Evolutionary conservation across 192 early-diverging fungal genomes (phyloP), one percentile per base, ranked within the genome.

Genomic region (Phlyctochytrium planicorne): DNA sequence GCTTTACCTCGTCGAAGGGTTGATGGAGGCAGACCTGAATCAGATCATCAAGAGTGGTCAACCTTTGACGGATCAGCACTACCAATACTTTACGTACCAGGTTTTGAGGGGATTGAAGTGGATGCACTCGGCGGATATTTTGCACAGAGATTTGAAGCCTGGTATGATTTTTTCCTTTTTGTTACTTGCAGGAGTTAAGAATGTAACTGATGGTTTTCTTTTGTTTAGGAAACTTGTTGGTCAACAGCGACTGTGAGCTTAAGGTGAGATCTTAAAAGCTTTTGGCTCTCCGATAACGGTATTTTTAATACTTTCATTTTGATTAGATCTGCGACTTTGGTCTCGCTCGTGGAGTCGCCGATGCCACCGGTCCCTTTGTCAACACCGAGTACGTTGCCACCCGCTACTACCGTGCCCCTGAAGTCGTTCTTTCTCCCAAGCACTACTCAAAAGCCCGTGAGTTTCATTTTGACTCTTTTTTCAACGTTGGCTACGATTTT

Each of bases 331-430:
- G 96, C 75, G 98, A 99, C 77, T 95, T 99, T 88, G 98, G 98
- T 27, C 79, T 99, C 33, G 98, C 98, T 2, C 89, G 98, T 63
- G 92, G 89, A 14, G 87, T 93, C 56, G 89, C 93, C 63, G 89
- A 91, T 52, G 90, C 89, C 34, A 80, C 82, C 57, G 91, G 94
- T 55, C 87, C 86, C 65, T 66, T 52, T 52, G 70, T 96, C 70
- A 93, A 98, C 94, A 99, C 97, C 23, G 97, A 99, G 78, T 99
- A 99, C 66, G 97, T 99, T 30, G 97, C 97, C 37, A 99, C 97
- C n/a, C 81, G 97, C 69, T 99, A 95, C 95, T 99, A 98, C 80
- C 85, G 97, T 53, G 94, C 97, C 17, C 97, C 97, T 24, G 97
- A 99, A 70, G 93, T 99, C 67, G 95, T 99, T 91, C 81, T 99